Base-by-base conservation (phyloP, 345 rosid genomes). In the Syzygium aromaticum region DNA sequence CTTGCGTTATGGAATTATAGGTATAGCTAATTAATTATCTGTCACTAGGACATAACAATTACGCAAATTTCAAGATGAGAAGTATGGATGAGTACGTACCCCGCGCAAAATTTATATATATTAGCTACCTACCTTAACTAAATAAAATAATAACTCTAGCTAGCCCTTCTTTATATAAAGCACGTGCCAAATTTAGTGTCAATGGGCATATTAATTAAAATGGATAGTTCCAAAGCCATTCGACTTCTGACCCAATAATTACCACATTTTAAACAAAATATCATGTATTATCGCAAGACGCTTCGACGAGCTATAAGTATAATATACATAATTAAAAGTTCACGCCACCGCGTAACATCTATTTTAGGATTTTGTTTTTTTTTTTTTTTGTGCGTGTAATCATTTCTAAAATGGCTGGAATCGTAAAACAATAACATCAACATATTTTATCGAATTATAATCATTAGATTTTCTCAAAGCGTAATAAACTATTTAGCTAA, bases 211-310 rank as follows among this genome's bases (percentile, higher is more conserved):
- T 27, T 22, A 54, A 54, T 54, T 22, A 22, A 54, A 54, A 54
- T 54, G 27, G 5, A 7, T 54, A 22, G 59, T 54, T 54, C 22
- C 11, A 1, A 2, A 54, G 59, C 27, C 59, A 54, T 54, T 54
- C 22, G 22, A 11, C 22, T 21, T 3, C 22, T 54, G 59, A 54
- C 59, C 59, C 27, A 2, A 22, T 40, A 11, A 21, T 22, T 21
- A 54, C 59, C 59, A 54, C 22, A 54, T 7, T 54, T 54, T 54
- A 8, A 22, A 54, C 25, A 54, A 54, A 54, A 21, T 54, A 22
- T 3, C 8, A 21, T 21, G 59, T 21, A n/a, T 57, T 63, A n/a
- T n/a, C 19, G n/a, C 17, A 0, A n/a, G 4, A n/a, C 28, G 19
- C n/a, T 63, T 63, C 1, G 9, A 63, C 14, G 28, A 19, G 6